Evolutionary conservation across 306 rosid genomes (phyloP).

Genomic region (Vigna angularis): DNA sequence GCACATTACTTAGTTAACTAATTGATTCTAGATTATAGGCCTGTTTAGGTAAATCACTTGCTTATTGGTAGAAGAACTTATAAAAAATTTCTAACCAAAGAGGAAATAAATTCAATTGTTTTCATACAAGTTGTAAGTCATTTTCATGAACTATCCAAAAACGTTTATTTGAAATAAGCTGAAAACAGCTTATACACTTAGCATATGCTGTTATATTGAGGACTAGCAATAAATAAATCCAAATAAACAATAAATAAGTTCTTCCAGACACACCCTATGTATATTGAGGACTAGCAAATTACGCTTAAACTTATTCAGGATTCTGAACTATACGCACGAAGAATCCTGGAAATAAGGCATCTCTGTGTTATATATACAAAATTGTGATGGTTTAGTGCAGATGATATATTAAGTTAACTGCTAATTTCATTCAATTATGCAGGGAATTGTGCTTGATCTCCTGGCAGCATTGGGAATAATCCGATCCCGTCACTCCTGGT

Average conservation of each 20-base stretch:
- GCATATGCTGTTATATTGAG: too few species aligned
- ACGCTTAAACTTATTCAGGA: neutral
- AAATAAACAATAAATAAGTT: neutral
- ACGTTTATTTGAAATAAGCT: neutral
- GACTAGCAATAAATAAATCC: neutral
- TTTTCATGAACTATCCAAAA: neutral
- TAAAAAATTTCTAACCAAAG: too few species aligned
- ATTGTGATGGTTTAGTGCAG: neutral
- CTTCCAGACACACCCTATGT: neutral
- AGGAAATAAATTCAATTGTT: too few species aligned
- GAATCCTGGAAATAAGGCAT: neutral
- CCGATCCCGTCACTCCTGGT: constrained; percentile 68
- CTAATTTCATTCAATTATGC: constrained; percentile 26
- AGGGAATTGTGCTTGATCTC: constrained; percentile 71
- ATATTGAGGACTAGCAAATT: neutral
- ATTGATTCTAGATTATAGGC: neutral
- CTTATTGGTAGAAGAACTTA: too few species aligned
- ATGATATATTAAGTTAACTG: neutral
- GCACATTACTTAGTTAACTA: neutral
- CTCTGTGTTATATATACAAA: neutral
- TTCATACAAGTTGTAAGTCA: too few species aligned
- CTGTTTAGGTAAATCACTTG: neutral
- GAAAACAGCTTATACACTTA: neutral
- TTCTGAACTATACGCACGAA: neutral
- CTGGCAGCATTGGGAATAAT: constrained; percentile 65